Evolutionary conservation across 805 yeast genomes (phyloP).

Genomic region (Candida takata): DNA sequence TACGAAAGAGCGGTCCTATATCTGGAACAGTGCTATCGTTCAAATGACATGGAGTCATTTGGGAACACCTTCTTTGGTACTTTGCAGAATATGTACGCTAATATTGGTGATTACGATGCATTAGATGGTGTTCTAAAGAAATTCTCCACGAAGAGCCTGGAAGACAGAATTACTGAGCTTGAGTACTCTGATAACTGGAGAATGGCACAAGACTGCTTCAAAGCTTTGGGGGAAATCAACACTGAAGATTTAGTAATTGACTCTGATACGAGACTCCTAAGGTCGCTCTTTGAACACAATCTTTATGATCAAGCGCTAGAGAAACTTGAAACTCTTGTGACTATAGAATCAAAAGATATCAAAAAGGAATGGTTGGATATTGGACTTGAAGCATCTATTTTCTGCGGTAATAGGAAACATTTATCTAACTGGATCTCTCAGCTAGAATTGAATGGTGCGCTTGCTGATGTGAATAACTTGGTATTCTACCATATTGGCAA

Average conservation of each 20-base stretch:
- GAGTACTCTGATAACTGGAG: conserved; percentile 85
- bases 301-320: conserved; percentile 48
- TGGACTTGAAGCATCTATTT: conserved; percentile 72
- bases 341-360: conserved; percentile 1
- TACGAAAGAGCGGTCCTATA: conserved; percentile 84
- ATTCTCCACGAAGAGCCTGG: conserved; percentile 60
- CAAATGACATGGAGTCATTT: conserved; percentile 24
- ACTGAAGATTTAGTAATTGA: conserved; percentile 23
- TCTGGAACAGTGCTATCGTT: conserved; percentile 67
- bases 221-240: conserved; percentile 45
- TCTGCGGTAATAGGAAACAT: conserved; percentile 46
- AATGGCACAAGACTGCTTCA: conserved; percentile 79
- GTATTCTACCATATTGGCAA: conserved; percentile 60
- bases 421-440: conserved; percentile 53
- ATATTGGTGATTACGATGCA: conserved; percentile 83
- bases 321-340: conserved; percentile 14
- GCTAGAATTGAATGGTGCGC: conserved; percentile 36
- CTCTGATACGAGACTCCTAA: conserved; percentile 48
- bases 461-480: conserved; percentile 47
- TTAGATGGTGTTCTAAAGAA: conserved; percentile 76
- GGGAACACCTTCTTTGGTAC: conserved; percentile 35
- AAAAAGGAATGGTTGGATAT: conserved; percentile 49
- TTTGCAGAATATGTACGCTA: conserved; percentile 77
- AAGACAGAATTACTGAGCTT: conserved; percentile 73
- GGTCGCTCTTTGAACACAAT: conserved; percentile 71